Conservation (phyloP, 2,329 filamentous ascomycete genomes). For the Dactylella cylindrospora region DNA sequence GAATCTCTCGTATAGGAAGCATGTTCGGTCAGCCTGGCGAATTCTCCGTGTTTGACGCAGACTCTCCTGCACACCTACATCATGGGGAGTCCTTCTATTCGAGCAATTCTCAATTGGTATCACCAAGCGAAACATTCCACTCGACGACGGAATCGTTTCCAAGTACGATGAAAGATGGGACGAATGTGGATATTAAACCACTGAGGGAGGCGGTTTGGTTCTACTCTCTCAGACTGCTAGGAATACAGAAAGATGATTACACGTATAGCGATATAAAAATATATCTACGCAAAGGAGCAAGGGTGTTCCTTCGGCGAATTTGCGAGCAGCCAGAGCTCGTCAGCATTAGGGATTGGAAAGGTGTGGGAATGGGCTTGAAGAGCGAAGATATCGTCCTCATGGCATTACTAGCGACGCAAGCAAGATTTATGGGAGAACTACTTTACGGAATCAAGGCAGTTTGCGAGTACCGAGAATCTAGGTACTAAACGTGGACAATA, state of each 20-base stretch:
- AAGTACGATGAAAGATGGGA: constrained; percentile 33
- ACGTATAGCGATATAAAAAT: constrained; percentile 48
- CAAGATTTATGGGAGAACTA: constrained; percentile 48
- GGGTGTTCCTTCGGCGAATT: constrained; percentile 46
- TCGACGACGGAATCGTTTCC: constrained; percentile 37
- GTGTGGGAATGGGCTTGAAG: constrained; percentile 45
- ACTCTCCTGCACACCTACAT: constrained; percentile 9
- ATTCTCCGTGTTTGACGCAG: constrained; percentile 31
- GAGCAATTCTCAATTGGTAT: constrained; percentile 35
- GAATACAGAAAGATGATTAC: constrained; percentile 48
- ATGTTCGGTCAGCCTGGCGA: constrained; percentile 21
- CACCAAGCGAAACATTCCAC: constrained; percentile 42
- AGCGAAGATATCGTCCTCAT: constrained; percentile 47
- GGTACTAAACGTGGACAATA: constrained; percentile 7
- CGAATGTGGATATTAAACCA: constrained; percentile 36
- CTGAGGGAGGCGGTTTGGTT: constrained; percentile 48
- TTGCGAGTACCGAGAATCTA: constrained; percentile 46
- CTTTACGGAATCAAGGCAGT: constrained; percentile 48
- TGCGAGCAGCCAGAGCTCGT: constrained; percentile 48
- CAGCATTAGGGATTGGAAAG: constrained; percentile 47
- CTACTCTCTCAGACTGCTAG: constrained; percentile 47
- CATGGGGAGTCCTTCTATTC: constrained; percentile 35
- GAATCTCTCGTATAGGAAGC: constrained; percentile 29
- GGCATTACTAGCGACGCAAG: constrained; percentile 47
- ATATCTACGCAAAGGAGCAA: constrained; percentile 45